These are phyloP conservation scores for Tricholoma furcatifolium DNA, from an alignment of 768 basidiomycete genomes.

Conservation along the genomic window DNA sequence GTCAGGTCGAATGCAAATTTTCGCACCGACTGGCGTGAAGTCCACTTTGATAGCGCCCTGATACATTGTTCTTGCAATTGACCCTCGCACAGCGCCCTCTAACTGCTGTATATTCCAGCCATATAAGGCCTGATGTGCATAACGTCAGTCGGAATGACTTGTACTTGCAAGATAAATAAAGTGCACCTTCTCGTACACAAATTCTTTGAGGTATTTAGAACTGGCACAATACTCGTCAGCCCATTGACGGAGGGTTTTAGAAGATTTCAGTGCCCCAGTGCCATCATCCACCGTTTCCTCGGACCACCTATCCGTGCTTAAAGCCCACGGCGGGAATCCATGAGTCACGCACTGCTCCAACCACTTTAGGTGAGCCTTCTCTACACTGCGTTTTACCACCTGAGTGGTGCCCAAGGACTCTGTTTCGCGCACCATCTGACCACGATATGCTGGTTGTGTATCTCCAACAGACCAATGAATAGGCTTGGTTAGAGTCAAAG, in stretches of 20 bases:
- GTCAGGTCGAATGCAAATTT: conserved; percentile 65
- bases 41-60: conserved; percentile 46
- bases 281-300: conserved; percentile 16
- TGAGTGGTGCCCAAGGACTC: conserved; percentile 34
- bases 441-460: conserved; percentile 55
- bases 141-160: neutral
- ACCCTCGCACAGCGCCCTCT: conserved; percentile 37
- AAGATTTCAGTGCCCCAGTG: conserved; percentile 40
- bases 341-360: conserved; percentile 36
- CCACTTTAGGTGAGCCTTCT: conserved; percentile 45
- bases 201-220: conserved; percentile 72
- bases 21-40: conserved; percentile 44
- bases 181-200: conserved; percentile 66
- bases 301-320: conserved; percentile 16
- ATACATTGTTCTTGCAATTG: conserved; percentile 44
- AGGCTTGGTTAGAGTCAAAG: conserved; percentile 31
- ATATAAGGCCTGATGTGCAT: conserved; percentile 31
- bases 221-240: conserved; percentile 81
- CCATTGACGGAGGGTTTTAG: conserved; percentile 71
- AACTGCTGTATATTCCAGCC: conserved; percentile 48
- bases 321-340: conserved; percentile 52
- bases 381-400: conserved; percentile 36
- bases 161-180: neutral
- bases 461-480: conserved; percentile 60
- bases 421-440: conserved; percentile 52